Base-by-base conservation (phyloP, 2,329 filamentous ascomycete species). In the Lizonia empirigonia region DNA sequence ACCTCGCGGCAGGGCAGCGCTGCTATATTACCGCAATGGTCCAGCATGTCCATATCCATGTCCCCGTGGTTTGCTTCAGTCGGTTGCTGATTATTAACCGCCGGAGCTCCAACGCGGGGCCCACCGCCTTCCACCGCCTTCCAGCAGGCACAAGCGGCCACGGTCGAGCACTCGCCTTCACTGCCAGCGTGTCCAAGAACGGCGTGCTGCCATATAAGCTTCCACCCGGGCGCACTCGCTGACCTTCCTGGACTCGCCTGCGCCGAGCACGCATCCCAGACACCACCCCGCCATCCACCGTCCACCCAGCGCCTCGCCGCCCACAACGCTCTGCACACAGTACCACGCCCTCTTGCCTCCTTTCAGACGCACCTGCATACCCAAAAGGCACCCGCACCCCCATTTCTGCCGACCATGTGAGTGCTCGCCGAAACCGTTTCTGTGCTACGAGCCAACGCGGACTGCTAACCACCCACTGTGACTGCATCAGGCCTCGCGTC, bases 401-500 rank as follows among this genome's bases (percentile, higher is more conserved):
- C 45, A 40, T 50, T 50, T 48, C 50, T 24, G 35, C 61, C 49
- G 58, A 44, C 64, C 65, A 74, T 73, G 71, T 74, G 64, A 72
- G 71, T 64, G 32, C 49, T 44, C 57, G 42, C 64, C 64, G 46
- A 58, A 56, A 56, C 65, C 63, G 62, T 35, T 67, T 58, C 54
- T 70, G 72, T 74, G 68, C 70, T 35, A 74, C 72, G 19, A 30
- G 42, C 56, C 40, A 51, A 55, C 50, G 58, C 57, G 45, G 44
- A 59, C 63, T 53, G 64, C 68, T 71, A 65, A 71, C 60, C 55
- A 32, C 37, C 52, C 53, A 58, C 55, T 56, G 49, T 34, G 27
- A 15, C 44, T 32, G 15, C 52, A 55, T 52, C 63, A 96, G 91
- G 91, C 77, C 78, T 52, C 89, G 87, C 75, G 88, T 96, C 76